Conservation (phyloP, 129 eudicot species). For the Arctium lappa region DNA sequence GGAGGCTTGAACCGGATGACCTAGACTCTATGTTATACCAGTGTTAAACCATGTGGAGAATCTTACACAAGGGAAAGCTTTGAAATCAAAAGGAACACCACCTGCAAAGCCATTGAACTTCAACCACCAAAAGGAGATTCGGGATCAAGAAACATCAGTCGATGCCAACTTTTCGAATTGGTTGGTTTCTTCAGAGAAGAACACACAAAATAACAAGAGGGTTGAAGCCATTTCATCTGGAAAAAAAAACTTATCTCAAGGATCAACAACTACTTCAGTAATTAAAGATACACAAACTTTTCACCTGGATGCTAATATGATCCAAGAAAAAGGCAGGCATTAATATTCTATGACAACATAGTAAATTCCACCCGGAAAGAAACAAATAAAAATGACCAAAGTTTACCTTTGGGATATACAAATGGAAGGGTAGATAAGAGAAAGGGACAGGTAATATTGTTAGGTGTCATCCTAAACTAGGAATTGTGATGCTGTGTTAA, state of each 20-base stretch:
- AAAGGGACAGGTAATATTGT: not conserved
- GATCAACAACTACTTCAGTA: conserved; percentile 20
- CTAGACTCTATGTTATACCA: conserved; percentile 16
- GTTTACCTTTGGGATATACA: not conserved
- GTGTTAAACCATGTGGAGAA: conserved; percentile 73
- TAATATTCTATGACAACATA: not conserved
- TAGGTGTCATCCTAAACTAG: not conserved
- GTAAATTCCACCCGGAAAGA: not conserved
- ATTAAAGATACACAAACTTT: conserved; percentile 73
- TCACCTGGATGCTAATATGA: not conserved
- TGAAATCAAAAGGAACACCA: conserved; percentile 44
- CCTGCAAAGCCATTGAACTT: conserved; percentile 24
- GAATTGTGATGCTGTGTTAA: not conserved
- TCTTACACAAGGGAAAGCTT: conserved; percentile 77
- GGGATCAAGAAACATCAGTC: conserved; percentile 56
- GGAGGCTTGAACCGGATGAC: not conserved
- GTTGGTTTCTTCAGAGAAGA: conserved; percentile 48
- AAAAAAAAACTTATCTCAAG: conserved; percentile 44
- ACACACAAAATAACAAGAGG: conserved; percentile 39
- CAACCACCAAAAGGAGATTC: conserved; percentile 60
- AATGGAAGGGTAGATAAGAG: not conserved
- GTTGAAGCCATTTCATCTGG: conserved; percentile 38
- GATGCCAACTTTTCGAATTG: conserved; percentile 87
- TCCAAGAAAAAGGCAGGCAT: not conserved
- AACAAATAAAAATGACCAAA: not conserved